These are phyloP conservation scores for Pugionium dolabratum DNA, from an alignment of 345 rosid species.

Conservation along the genomic window DNA sequence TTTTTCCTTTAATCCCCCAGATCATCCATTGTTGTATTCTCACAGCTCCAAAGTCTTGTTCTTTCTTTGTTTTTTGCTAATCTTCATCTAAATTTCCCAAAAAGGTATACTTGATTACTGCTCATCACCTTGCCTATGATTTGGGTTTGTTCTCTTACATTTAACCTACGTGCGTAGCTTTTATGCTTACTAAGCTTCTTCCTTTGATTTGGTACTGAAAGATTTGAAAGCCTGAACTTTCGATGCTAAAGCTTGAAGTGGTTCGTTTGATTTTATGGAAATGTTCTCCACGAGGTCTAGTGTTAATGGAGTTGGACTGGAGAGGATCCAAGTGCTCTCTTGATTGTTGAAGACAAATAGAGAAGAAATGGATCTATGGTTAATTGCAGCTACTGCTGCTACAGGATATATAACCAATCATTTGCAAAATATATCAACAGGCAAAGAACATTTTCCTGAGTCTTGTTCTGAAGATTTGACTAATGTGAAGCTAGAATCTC, in stretches of 20 bases:
- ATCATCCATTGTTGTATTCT: slow-evolving; percentile 5
- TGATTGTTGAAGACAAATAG: slow-evolving; percentile 11
- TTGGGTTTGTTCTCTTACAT: slow-evolving; percentile 2
- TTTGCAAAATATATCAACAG: slow-evolving; percentile 51
- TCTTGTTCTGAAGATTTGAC: slow-evolving; percentile 29
- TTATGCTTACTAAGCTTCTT: neutral
- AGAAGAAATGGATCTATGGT: slow-evolving; percentile 70
- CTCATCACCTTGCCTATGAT: slow-evolving; percentile 9
- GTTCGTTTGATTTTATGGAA: neutral
- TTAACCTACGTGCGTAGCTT: neutral
- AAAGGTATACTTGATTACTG: neutral
- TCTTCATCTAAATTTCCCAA: too few species aligned
- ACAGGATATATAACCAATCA: slow-evolving; percentile 66
- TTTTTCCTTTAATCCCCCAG: slow-evolving; percentile 9
- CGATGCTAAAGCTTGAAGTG: slow-evolving; percentile 9
- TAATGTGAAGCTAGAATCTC: slow-evolving; percentile 24
- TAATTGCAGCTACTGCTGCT: slow-evolving; percentile 77
- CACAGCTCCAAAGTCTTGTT: slow-evolving; percentile 20
- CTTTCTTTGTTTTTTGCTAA: neutral
- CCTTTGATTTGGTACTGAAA: slow-evolving; percentile 1
- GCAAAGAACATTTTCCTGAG: slow-evolving; percentile 31
- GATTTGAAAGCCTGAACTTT: slow-evolving; percentile 8
- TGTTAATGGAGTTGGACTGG: slow-evolving; percentile 16
- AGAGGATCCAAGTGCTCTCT: slow-evolving; percentile 11
- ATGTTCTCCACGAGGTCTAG: neutral